Evolutionary conservation across 306 rosid species (phyloP).

Genomic region (Rosa chinensis): DNA sequence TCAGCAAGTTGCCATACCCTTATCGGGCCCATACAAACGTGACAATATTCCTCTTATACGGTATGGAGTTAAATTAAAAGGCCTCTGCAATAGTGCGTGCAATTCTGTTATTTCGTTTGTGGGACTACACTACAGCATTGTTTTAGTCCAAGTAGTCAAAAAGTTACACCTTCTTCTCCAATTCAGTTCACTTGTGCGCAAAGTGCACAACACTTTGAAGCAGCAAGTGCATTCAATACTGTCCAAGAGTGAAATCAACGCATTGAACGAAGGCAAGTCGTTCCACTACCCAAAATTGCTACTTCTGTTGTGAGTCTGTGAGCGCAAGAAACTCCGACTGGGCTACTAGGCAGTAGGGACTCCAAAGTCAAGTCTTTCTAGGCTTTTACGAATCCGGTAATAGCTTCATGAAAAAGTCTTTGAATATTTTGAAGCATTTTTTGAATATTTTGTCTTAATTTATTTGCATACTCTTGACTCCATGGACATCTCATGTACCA

Average conservation of each 20-base stretch:
- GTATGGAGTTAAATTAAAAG: too few relatives aligned
- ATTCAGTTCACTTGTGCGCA: background rate
- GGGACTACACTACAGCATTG: background rate
- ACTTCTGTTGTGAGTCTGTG: background rate
- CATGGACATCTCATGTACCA: background rate
- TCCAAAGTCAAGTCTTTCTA: background rate
- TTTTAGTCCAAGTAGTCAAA: background rate
- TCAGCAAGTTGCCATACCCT: too few relatives aligned
- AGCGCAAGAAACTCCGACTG: background rate
- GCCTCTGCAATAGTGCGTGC: too few relatives aligned
- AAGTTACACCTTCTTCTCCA: background rate
- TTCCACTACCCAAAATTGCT: background rate
- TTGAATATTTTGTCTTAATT: too few relatives aligned
- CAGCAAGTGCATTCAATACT: background rate
- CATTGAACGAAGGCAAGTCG: background rate
- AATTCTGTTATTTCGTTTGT: too few relatives aligned
- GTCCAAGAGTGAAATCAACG: background rate
- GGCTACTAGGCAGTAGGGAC: background rate
- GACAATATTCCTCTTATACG: background rate
- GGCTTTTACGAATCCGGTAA: background rate
- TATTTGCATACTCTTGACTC: too few relatives aligned
- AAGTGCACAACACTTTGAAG: background rate
- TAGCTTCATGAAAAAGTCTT: too few relatives aligned
- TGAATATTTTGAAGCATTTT: too few relatives aligned
- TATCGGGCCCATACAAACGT: background rate